These are phyloP conservation scores for Neonectria sp. DNA, from an alignment of 2,329 filamentous ascomycete species.

Conservation along the genomic window DNA sequence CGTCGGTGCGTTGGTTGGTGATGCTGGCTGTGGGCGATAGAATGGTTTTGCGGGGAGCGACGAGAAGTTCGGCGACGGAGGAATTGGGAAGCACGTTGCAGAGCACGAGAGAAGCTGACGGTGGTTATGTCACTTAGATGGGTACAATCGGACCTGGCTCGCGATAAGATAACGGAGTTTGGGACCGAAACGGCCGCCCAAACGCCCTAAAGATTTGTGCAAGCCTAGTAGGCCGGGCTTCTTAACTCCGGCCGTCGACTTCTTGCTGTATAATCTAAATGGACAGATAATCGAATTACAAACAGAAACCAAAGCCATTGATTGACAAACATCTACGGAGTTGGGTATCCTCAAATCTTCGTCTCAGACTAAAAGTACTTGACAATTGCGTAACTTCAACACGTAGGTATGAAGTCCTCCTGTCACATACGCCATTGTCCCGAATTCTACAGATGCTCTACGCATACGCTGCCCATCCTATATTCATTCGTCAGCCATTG, in stretches of 20 bases:
- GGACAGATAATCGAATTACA: too few species aligned
- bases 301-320: neutral
- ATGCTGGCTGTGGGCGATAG: neutral
- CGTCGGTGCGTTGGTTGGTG: neutral
- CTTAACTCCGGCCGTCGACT: slow-evolving; percentile 27
- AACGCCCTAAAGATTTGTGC: too few species aligned
- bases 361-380: neutral
- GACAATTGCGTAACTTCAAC: neutral
- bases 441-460: slow-evolving; percentile 41
- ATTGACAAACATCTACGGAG: neutral
- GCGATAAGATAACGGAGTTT: slow-evolving; percentile 47
- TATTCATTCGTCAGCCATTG: slow-evolving; percentile 38
- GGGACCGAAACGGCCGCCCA: slow-evolving; percentile 19
- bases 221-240: neutral
- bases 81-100: slow-evolving; percentile 3
- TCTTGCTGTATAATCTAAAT: neutral
- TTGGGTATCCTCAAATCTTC: neutral
- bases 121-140: slow-evolving; percentile 37
- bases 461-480: slow-evolving; percentile 65
- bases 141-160: slow-evolving; percentile 8
- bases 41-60: neutral
- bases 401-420: too few species aligned
- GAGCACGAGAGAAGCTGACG: slow-evolving; percentile 9
- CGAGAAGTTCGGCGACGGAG: slow-evolving; percentile 12
- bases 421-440: neutral